Evolutionary conservation across 2,329 filamentous ascomycete genomes (phyloP).

Genomic region (Pseudocercospora pini-densiflorae): DNA sequence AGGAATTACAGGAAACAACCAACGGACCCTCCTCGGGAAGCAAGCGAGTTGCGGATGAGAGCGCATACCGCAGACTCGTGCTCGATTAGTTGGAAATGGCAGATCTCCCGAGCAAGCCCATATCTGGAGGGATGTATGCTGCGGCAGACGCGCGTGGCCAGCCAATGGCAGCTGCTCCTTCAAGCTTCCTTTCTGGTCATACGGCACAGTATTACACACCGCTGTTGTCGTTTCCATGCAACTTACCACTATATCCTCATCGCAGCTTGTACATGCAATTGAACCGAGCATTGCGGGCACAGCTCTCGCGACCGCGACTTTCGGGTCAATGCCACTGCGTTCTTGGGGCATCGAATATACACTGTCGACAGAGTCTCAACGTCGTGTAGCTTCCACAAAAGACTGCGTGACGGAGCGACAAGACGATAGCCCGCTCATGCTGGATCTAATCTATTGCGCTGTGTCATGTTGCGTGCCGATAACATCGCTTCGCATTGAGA

Average conservation of each 20-base stretch:
- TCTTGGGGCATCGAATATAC: not conserved
- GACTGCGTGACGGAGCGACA: not conserved
- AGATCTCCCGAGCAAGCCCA: constrained; percentile 5
- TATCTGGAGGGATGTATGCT: constrained; percentile 3
- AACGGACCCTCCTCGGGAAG: not conserved
- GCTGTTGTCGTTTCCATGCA: not conserved
- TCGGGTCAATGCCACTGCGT: not conserved
- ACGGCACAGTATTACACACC: constrained; percentile 5
- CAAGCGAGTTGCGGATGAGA: not conserved
- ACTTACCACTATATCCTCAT: not conserved
- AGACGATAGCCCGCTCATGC: not conserved
- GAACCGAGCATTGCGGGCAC: not conserved
- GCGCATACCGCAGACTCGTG: not conserved
- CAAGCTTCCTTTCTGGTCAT: constrained; percentile 5
- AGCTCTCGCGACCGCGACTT: not conserved
- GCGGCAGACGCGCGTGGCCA: constrained; percentile 8
- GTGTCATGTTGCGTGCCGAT: not conserved
- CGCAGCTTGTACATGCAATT: not conserved
- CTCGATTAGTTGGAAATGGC: constrained; percentile 1
- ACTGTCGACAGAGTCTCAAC: not conserved
- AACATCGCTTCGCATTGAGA: not conserved
- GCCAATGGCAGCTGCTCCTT: not conserved
- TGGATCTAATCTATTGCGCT: not conserved
- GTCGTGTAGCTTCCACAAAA: not conserved
- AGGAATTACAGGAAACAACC: constrained; percentile 6